Evolutionary conservation across 441 rosid species (phyloP).

Genomic region (Adansonia madagascariensis): DNA sequence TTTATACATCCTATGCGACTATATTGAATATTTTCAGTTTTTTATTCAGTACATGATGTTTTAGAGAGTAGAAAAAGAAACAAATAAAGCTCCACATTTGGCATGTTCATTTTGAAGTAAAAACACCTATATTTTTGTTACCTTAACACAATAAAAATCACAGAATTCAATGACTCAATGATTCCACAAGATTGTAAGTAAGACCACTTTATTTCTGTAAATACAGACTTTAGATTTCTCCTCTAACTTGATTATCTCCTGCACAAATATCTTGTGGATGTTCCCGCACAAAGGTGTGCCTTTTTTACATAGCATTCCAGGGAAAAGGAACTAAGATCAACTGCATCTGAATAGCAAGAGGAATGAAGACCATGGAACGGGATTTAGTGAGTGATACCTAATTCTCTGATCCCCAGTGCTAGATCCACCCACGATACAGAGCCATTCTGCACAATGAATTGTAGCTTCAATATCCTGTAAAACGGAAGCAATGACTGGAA

Average conservation of each 20-base stretch:
- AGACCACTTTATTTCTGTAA: not conserved
- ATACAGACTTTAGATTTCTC: conserved; percentile 21
- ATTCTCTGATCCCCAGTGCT: conserved; percentile 96
- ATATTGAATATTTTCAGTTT: conserved; percentile 1
- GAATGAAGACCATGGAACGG: not conserved
- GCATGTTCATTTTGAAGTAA: conserved; percentile 11
- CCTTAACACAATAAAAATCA: conserved; percentile 8
- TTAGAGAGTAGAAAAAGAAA: not conserved
- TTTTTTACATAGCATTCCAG: conserved; percentile 7
- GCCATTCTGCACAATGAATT: conserved; percentile 99
- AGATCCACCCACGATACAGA: conserved; percentile 97
- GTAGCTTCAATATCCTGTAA: conserved; percentile 99
- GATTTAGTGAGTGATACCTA: conserved; percentile 58
- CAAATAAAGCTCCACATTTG: not conserved
- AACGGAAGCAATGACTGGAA: conserved; percentile 37
- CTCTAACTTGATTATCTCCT: not conserved
- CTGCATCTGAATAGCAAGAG: conserved; percentile 1
- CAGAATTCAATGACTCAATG: not conserved
- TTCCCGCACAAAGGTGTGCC: conserved; percentile 8
- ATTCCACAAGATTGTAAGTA: conserved; percentile 2
- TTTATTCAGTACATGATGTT: conserved; percentile 12
- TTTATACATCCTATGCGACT: conserved; percentile 1
- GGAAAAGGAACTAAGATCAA: conserved; percentile 15
- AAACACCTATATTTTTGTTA: conserved; percentile 15
- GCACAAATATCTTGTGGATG: conserved; percentile 13